These are phyloP conservation scores for Strigomonas galati DNA, from an alignment of 208 protist genomes.

Conservation along the genomic window DNA sequence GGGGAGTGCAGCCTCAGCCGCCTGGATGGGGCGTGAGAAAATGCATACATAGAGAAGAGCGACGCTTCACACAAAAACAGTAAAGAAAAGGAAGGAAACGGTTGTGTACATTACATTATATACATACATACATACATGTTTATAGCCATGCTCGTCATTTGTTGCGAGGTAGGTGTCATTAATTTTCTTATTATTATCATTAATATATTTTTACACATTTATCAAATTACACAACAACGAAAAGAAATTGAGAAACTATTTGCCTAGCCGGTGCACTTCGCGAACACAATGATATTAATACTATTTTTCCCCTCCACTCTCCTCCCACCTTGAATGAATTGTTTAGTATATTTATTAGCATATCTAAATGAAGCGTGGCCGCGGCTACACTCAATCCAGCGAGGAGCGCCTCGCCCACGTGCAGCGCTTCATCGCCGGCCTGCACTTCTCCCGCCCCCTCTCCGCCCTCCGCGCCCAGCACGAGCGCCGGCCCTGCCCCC, in stretches of 20 bases:
- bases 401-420: constrained; percentile 51
- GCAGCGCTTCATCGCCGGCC: constrained; percentile 58
- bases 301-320: neutral
- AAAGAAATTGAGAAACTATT: neutral
- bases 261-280: no score
- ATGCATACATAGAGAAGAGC: neutral
- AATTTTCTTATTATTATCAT: neutral
- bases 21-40: constrained; percentile 32
- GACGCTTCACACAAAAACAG: no score
- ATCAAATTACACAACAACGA: neutral
- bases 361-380: constrained; percentile 75
- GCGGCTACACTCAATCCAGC: constrained; percentile 60
- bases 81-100: neutral
- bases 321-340: no score
- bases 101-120: neutral
- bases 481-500: constrained; percentile 63
- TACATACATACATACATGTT: no score
- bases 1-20: constrained; percentile 80
- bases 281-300: no score
- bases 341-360: no score
- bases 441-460: constrained; percentile 75
- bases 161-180: no score
- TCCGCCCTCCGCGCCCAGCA: constrained; percentile 45
- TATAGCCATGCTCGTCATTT: no score
- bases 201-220: neutral